These are phyloP conservation scores for Trapa bicornis DNA, from an alignment of 345 rosid genomes.

Conservation along the genomic window DNA sequence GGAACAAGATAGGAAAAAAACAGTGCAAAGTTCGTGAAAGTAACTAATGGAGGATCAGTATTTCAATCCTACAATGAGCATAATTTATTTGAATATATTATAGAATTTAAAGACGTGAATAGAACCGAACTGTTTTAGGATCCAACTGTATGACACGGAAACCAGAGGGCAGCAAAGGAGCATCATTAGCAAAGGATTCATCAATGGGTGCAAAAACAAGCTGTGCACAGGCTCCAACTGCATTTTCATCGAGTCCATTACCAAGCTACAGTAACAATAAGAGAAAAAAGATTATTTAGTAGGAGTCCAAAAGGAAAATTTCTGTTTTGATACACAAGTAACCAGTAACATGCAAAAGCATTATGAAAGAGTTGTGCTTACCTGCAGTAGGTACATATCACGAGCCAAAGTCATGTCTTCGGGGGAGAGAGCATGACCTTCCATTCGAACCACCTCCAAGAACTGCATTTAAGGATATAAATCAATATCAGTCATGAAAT, in stretches of 20 bases:
- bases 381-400: conserved; percentile 94
- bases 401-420: conserved; percentile 76
- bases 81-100: background rate
- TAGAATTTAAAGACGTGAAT: background rate
- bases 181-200: conserved; percentile 95
- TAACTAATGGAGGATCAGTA: background rate
- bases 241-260: conserved; percentile 84
- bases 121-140: conserved; percentile 51
- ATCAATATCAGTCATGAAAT: background rate
- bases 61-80: background rate
- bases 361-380: conserved; percentile 2
- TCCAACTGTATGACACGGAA: conserved; percentile 86
- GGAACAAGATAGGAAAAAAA: background rate
- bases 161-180: conserved; percentile 85
- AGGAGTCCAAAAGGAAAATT: background rate
- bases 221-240: conserved; percentile 83
- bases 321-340: background rate
- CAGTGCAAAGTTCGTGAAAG: background rate
- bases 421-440: conserved; percentile 78
- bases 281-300: background rate
- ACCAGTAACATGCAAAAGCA: background rate
- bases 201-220: conserved; percentile 95
- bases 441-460: conserved; percentile 87
- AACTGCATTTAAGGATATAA: conserved; percentile 28
- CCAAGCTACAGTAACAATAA: conserved; percentile 40